Evolutionary conservation across 1,139 yeast genomes (phyloP).

Genomic region (Nakaseomyces bracarensis): DNA sequence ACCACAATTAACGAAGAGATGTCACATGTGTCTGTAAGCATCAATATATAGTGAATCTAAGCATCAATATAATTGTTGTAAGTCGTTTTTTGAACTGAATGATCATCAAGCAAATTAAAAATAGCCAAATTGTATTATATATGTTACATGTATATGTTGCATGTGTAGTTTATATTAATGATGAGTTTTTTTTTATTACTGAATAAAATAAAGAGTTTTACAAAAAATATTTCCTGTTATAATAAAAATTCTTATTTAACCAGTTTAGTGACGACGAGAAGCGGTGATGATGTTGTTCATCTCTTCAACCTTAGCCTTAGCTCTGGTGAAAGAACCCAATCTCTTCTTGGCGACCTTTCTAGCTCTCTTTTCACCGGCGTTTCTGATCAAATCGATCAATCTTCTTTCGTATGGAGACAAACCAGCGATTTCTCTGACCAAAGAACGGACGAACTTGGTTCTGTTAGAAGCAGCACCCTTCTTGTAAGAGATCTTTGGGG

Average conservation of each 20-base stretch:
- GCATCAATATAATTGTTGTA: too few species aligned
- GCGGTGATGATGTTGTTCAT: conserved; percentile 95
- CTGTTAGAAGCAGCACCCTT: conserved; percentile 96
- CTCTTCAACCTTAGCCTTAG: conserved; percentile 99
- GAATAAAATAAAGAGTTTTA: not conserved
- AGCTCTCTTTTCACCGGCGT: conserved; percentile 99
- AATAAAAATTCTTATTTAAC: conserved; percentile 10
- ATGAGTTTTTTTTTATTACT: not conserved
- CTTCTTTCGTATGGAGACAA: conserved; percentile 99
- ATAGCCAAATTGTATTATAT: too few species aligned
- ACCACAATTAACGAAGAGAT: too few species aligned
- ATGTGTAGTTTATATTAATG: not conserved
- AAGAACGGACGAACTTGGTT: conserved; percentile 89
- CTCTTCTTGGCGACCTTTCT: conserved; percentile 99
- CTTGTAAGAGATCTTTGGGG: conserved; percentile 92
- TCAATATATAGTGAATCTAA: too few species aligned
- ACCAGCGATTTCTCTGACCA: conserved; percentile 97
- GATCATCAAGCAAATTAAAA: too few species aligned
- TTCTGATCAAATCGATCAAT: conserved; percentile 98
- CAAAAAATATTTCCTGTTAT: too few species aligned
- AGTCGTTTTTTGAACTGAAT: too few species aligned
- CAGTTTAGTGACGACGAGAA: conserved; percentile 70
- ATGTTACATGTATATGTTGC: too few species aligned
- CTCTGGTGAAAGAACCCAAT: conserved; percentile 99
- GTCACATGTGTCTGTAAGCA: too few species aligned